These are phyloP conservation scores for Oenanthe javanica DNA, from an alignment of 140 eudicot genomes.

Conservation along the genomic window DNA sequence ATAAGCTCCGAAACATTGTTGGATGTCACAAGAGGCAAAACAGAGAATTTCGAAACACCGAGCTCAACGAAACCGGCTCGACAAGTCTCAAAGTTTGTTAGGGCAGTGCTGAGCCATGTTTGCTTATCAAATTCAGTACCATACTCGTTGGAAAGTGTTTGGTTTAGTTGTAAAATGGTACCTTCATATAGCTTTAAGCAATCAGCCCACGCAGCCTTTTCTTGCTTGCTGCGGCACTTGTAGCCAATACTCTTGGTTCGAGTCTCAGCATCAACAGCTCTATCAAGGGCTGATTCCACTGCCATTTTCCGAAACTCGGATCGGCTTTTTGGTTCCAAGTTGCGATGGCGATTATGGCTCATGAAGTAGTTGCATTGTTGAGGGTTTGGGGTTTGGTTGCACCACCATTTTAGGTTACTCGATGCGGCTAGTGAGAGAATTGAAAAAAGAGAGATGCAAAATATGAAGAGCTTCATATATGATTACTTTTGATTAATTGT, in stretches of 20 bases:
- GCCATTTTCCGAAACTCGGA: conserved; percentile 44
- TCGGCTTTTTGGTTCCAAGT: conserved; percentile 23
- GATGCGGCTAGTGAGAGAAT: background rate
- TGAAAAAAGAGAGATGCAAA: conserved; percentile 4
- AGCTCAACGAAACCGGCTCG: conserved; percentile 58
- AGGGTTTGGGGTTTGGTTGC: conserved; percentile 69
- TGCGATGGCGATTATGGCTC: conserved; percentile 17
- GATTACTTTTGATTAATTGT: background rate
- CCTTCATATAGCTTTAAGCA: conserved; percentile 42
- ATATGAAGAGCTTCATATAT: background rate
- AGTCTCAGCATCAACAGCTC: conserved; percentile 28
- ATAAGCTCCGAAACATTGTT: conserved; percentile 66
- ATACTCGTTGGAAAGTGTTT: conserved; percentile 31
- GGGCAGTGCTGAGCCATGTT: conserved; percentile 82
- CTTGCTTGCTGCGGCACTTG: conserved; percentile 34
- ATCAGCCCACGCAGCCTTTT: conserved; percentile 66
- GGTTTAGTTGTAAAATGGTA: conserved; percentile 58
- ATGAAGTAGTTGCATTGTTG: conserved; percentile 55
- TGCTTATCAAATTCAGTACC: conserved; percentile 59
- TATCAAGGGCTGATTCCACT: conserved; percentile 39
- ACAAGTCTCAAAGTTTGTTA: conserved; percentile 79
- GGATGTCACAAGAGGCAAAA: conserved; percentile 38
- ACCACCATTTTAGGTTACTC: conserved; percentile 44
- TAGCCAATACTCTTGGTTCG: conserved; percentile 24
- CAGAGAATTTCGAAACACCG: conserved; percentile 24